Percentiles rank a stretch among this genome's conserved stretches.
Conservation (phyloP, 2,329 filamentous ascomycete species). For the Colletotrichum melonis region DNA sequence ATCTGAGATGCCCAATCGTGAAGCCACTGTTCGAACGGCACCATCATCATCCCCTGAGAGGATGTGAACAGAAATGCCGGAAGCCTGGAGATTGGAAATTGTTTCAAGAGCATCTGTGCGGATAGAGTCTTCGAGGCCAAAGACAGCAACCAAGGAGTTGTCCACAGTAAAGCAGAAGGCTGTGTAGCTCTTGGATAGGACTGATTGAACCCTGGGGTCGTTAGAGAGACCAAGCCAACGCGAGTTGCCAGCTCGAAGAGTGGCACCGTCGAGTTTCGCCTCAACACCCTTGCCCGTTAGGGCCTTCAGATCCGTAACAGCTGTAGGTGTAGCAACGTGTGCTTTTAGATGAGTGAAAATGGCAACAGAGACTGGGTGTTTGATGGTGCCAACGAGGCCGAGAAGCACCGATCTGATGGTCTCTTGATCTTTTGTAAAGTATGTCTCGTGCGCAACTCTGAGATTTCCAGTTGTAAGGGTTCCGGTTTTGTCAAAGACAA, state of each 20-base stretch:
- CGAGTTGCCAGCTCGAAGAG: slow-evolving; percentile 61
- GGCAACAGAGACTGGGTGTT: slow-evolving; percentile 64
- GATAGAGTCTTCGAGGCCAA: slow-evolving; percentile 58
- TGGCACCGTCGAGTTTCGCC: slow-evolving; percentile 40
- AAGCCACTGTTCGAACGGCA: slow-evolving; percentile 56
- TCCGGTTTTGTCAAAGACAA: slow-evolving; percentile 86
- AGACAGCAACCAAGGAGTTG: slow-evolving; percentile 50
- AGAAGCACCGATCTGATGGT: slow-evolving; percentile 17
- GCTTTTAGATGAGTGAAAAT: slow-evolving; percentile 55
- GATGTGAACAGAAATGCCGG: slow-evolving; percentile 57
- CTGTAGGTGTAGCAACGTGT: not conserved
- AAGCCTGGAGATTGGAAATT: slow-evolving; percentile 48
- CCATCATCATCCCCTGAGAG: slow-evolving; percentile 65
- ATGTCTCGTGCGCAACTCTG: slow-evolving; percentile 51
- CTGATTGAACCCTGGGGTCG: slow-evolving; percentile 45
- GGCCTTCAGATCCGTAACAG: slow-evolving; percentile 47
- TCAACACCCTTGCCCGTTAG: slow-evolving; percentile 61
- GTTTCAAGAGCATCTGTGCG: slow-evolving; percentile 53
- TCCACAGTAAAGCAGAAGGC: slow-evolving; percentile 60
- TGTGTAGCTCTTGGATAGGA: slow-evolving; percentile 52
- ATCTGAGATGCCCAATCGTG: slow-evolving; percentile 51
- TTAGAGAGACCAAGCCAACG: slow-evolving; percentile 55
- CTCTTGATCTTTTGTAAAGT: slow-evolving; percentile 36
- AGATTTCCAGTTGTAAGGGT: slow-evolving; percentile 74
- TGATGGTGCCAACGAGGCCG: slow-evolving; percentile 50